Base-by-base conservation (phyloP, 345 rosid genomes). In the Acer campestre region DNA sequence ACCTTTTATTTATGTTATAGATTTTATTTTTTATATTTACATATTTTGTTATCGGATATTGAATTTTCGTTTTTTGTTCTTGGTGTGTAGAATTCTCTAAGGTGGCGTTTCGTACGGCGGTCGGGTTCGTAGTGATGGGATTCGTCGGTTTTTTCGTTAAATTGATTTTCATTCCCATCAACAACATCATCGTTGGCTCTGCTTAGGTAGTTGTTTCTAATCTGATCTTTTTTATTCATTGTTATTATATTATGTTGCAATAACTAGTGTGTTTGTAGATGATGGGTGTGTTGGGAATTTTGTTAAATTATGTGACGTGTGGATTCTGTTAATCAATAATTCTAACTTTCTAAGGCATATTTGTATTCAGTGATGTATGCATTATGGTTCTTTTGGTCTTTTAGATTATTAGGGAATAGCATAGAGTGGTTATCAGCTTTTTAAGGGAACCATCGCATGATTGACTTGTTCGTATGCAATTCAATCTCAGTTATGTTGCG, bases 101-200 rank as follows among this genome's bases (percentile, higher is more conserved):
- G 81, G 93, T 92, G 4, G 97, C 97, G n/a, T 79, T 89, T 59
- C 97, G 94, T 83, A 90, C 93, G 10, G 95, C 97, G 58, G 86
- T 94, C 61, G 98, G 98, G 7, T 92, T 94, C 70, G 97, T 89
- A 62, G 97, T 89, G 79, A 92, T 92, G 97, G 94, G 98, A 51
- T 92, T 94, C 66, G 97, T 90, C 4, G 98, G 95, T 0, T 94
- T 90, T 87, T 90, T 92, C 79, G 95, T 92, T 68, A 94, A 94
- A 84, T 82, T 90, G 70, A 86, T 92, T 76, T 92, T 90, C 84
- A 92, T 94, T 77, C 98, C 98, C 48, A 89, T 94, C 82, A 94
- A 92, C 90, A 94, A 90, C 88, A 92, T 94, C 75, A 90, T 94
- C 29, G 93, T 94, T 70, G 95, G 95, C 25, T 81, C 95, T 77